Evolutionary conservation across 768 basidiomycete species (phyloP).

Genomic region (Termitomyces eurrhizus): DNA sequence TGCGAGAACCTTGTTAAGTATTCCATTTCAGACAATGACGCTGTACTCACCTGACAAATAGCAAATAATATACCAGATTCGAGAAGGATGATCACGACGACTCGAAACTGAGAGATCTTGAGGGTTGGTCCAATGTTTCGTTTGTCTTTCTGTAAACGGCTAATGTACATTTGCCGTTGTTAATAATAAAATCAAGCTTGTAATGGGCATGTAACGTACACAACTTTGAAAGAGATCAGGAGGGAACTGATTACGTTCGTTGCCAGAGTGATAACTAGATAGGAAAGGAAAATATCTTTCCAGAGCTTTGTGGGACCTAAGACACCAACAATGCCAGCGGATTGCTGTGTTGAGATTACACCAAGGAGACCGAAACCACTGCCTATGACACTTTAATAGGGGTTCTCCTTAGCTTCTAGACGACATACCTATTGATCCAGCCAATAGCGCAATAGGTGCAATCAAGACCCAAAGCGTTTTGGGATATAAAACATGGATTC

Average conservation of each 20-base stretch:
- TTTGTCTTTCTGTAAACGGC: neutral
- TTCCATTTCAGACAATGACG: neutral
- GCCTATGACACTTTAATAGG: neutral
- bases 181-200: neutral
- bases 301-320: slow-evolving; percentile 3
- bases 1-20: neutral
- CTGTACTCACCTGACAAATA: slow-evolving; percentile 2
- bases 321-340: neutral
- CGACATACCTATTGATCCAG: slow-evolving; percentile 10
- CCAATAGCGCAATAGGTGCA: slow-evolving; percentile 4
- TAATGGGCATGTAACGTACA: neutral
- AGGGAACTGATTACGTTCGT: slow-evolving; percentile 6
- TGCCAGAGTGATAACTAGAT: slow-evolving; percentile 8
- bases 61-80: slow-evolving; percentile 13
- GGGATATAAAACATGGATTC: slow-evolving; percentile 7
- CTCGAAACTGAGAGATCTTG: slow-evolving; percentile 3
- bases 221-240: neutral
- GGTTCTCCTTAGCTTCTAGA: neutral
- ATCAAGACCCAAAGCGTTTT: neutral
- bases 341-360: slow-evolving; percentile 1
- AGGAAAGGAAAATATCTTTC: slow-evolving; percentile 12
- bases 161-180: neutral
- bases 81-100: slow-evolving; percentile 3
- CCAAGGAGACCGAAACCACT: slow-evolving; percentile 14
- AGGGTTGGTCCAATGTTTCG: neutral